These are phyloP conservation scores for Lachnellula occidentalis DNA, from an alignment of 2,329 filamentous ascomycete genomes.

Conservation along the genomic window DNA sequence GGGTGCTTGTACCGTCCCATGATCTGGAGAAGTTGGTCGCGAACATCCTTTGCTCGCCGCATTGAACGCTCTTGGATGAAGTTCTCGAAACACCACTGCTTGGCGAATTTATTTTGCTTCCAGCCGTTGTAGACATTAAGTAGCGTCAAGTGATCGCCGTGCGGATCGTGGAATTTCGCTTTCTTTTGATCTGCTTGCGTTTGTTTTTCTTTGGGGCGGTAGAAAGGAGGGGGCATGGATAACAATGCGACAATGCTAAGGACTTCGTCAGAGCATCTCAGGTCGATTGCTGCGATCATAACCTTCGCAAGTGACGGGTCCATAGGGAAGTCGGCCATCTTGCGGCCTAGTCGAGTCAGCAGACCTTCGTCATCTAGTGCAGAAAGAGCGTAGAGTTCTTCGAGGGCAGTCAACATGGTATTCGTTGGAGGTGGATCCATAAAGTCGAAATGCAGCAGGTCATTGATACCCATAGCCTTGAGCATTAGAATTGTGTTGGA, in stretches of 20 bases:
- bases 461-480: conserved; percentile 99
- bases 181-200: conserved; percentile 96
- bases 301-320: conserved; percentile 88
- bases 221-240: conserved; percentile 80
- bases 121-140: conserved; percentile 98
- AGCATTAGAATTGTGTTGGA: conserved; percentile 93
- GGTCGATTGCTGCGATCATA: conserved; percentile 79
- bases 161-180: conserved; percentile 91
- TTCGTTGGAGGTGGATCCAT: conserved; percentile 98
- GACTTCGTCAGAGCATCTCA: conserved; percentile 88
- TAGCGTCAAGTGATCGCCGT: conserved; percentile 89
- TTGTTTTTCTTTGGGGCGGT: conserved; percentile 96
- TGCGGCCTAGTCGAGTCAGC: conserved; percentile 81
- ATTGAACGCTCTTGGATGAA: conserved; percentile 92
- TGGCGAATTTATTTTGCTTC: conserved; percentile 78
- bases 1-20: conserved; percentile 86
- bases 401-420: conserved; percentile 92
- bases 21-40: conserved; percentile 86
- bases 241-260: conserved; percentile 94
- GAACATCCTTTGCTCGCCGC: conserved; percentile 83
- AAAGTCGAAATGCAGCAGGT: conserved; percentile 94
- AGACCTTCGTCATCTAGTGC: conserved; percentile 94
- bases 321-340: conserved; percentile 99
- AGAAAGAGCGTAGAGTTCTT: conserved; percentile 88
- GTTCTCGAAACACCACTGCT: conserved; percentile 95